Base-by-base conservation (phyloP, 192 early-diverging fungal species). In the Coemansia sp. region DNA sequence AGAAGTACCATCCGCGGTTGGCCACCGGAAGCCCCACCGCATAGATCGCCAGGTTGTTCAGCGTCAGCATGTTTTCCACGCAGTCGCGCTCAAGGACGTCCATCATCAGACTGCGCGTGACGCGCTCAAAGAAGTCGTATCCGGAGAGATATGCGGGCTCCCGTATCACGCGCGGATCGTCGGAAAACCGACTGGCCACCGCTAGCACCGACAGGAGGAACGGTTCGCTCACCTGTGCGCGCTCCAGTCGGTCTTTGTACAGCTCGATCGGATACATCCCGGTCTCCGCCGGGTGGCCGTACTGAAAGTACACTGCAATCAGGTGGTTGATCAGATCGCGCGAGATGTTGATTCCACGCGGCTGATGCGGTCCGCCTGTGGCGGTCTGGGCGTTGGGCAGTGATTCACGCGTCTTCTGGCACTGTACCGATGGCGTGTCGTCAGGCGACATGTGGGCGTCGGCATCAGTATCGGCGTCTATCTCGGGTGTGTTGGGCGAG, bases 1-100 rank as follows among this genome's bases (percentile, higher is more conserved):
- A 82, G 48, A 82, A 82, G 21, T 82, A 82, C 80, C 80, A 82
- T 5, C 76, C 72, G 15, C 80, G 71, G 65, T 82, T 82, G 37
- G 80, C 80, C 26, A 82, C 80, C 0, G 80, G 80, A 61, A 82
- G 41, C 3, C 80, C 80, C 4, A 82, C 80, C 1, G 80, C 80
- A 56, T 77, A 82, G 16, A 82, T 61, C 0, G 80, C 80, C 57
- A 82, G 68, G 72, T 82, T 82, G 52, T 82, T 82, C 15, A 82
- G 63, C 43, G 80, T 78, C 49, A 82, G 76, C 74, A 82, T 82
- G 61, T 78, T 82, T 47, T 82, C 80, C 11, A 82, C 63, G 41
- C 68, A 66, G 43, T 82, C 80, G 36, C 80, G 75, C 55, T 82
- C 80, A 16, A 82, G 61, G 2, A 82, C 74, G 46, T 82, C 80